Percentiles rank a stretch among this genome's conserved stretches.
Evolutionary conservation across 2,329 filamentous ascomycete species (phyloP).

Genomic region (Calonectria naviculata): DNA sequence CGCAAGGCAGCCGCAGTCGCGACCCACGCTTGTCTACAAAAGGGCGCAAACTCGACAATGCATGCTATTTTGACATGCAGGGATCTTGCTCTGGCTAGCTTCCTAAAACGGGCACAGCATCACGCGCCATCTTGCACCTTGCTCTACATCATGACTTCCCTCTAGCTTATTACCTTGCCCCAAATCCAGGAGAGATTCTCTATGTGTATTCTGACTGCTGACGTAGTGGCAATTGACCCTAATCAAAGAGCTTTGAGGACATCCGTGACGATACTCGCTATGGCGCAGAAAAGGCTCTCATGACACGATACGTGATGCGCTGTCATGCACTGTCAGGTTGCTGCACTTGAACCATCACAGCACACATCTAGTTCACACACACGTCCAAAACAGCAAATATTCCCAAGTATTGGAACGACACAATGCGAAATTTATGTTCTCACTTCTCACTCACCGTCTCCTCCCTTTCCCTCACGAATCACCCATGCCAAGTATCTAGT

Average conservation of each 20-base stretch:
- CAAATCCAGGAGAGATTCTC: neutral
- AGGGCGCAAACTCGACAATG: slow-evolving; percentile 29
- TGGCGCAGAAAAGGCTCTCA: neutral
- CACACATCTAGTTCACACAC: neutral
- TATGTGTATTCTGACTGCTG: neutral
- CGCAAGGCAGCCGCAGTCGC: slow-evolving; percentile 8
- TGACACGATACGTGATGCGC: neutral
- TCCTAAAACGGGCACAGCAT: no score
- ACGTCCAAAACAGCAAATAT: neutral
- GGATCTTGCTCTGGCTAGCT: neutral
- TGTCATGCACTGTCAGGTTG: neutral
- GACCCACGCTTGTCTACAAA: slow-evolving; percentile 30
- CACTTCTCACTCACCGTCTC: slow-evolving; percentile 16
- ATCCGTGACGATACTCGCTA: no score
- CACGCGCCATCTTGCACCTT: no score
- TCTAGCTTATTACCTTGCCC: neutral
- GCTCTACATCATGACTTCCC: no score
- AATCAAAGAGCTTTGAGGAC: neutral
- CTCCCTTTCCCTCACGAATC: neutral
- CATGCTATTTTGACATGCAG: neutral
- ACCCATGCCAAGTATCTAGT: slow-evolving; percentile 36
- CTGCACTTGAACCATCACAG: no score
- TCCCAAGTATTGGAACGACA: neutral
- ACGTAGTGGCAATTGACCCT: no score
- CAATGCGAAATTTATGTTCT: slow-evolving; percentile 23